These are phyloP conservation scores for Edaphochlamys debaryana DNA, from an alignment of 139 green algal genomes.

Conservation along the genomic window DNA sequence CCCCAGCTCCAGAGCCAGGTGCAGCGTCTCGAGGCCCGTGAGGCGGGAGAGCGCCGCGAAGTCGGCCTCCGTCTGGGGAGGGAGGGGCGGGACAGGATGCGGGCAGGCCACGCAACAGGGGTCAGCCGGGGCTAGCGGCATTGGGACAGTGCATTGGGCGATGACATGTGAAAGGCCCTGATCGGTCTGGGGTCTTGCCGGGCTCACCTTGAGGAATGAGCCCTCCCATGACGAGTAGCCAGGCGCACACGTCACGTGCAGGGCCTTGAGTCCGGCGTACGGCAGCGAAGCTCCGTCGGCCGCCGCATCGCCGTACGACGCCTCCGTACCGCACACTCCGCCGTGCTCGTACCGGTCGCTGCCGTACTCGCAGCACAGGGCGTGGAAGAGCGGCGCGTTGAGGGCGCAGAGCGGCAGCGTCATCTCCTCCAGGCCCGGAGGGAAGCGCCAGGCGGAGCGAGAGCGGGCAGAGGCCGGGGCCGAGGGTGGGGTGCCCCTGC, in stretches of 20 bases:
- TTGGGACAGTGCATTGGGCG: no score
- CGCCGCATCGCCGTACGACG: not conserved
- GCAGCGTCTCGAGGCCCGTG: constrained; percentile 10
- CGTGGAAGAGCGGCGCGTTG: constrained; percentile 4
- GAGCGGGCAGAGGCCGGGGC: no score
- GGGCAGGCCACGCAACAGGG: no score
- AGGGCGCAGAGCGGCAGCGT: constrained; percentile 16
- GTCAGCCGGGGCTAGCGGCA: no score
- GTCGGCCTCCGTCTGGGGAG: not conserved
- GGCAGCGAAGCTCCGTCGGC: not conserved
- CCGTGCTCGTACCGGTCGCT: no score
- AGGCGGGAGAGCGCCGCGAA: not conserved
- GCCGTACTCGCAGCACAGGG: not conserved
- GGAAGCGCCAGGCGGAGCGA: not conserved
- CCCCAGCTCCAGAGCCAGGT: constrained; percentile 2
- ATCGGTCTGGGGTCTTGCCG: no score
- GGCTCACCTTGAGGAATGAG: constrained; percentile 5
- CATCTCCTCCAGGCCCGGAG: not conserved
- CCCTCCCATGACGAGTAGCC: constrained; percentile 18
- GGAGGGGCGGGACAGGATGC: no score
- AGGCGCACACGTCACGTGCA: not conserved
- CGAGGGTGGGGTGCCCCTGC: no score
- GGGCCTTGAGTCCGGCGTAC: not conserved
- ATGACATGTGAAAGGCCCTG: no score
- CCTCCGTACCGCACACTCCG: no score